phyloP scores from a whole-genome alignment of 345 rosid species.

The Pistacia vera region DNA sequence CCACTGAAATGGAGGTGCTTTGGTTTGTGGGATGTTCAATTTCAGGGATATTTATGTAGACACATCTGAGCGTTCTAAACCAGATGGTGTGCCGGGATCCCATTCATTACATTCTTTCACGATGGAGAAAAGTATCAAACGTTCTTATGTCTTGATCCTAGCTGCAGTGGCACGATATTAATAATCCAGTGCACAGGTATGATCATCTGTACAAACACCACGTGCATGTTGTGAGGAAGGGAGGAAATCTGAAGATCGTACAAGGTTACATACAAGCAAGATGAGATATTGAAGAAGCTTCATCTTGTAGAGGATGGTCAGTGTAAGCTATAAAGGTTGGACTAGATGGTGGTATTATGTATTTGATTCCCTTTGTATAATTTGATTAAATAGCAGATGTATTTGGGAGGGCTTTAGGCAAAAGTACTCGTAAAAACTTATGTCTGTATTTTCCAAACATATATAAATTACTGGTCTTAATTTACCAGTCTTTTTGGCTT shows the following conservation, averaged over 20 bases:
- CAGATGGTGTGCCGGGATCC: constrained; percentile 57
- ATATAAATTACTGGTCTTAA: too few relatives aligned
- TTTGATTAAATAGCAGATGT: not conserved
- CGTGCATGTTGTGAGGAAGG: constrained; percentile 45
- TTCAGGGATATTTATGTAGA: constrained; percentile 47
- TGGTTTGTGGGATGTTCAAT: constrained; percentile 55
- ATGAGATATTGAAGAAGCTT: constrained; percentile 44
- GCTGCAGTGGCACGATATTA: constrained; percentile 26
- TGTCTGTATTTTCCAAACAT: not conserved
- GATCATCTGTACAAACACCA: constrained; percentile 46
- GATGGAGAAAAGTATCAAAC: constrained; percentile 58
- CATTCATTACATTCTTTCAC: constrained; percentile 45
- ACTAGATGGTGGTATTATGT: not conserved
- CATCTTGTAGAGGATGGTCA: constrained; percentile 30
- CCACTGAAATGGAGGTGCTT: constrained; percentile 42
- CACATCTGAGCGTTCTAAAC: constrained; percentile 46
- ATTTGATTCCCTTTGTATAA: not conserved
- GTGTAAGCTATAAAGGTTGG: not conserved
- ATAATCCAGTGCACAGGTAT: constrained; percentile 48
- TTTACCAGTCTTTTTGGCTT: not conserved
- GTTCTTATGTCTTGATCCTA: constrained; percentile 41
- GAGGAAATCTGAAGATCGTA: constrained; percentile 35
- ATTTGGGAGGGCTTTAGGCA: not conserved
- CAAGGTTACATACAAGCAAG: constrained; percentile 32
- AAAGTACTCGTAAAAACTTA: too few relatives aligned